Base-by-base conservation (phyloP, 805 yeast species). In the Candida succiphila region DNA sequence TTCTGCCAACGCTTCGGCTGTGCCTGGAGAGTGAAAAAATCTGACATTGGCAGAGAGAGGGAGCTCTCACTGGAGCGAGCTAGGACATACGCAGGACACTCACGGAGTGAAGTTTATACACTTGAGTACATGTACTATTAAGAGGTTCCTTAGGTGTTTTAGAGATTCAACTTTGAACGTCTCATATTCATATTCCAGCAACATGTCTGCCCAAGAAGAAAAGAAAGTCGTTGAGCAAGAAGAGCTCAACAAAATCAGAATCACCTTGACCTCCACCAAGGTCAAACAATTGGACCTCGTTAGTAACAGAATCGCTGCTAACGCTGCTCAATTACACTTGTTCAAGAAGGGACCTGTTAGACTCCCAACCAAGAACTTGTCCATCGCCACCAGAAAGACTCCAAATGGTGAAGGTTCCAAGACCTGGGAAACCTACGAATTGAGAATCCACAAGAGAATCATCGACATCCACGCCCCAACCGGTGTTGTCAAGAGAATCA, bases 391-490 rank as follows among this genome's bases (percentile, higher is more conserved):
- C 84, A 87, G 99, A 85, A 92, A 92, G 88, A 83, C 98, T 64
- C 99, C 99, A 63, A 94, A 94, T 71, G 99, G 99, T 92, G 96
- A 92, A 78, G 99, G 99, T 92, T 92, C 98, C 58, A 92, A 92
- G 89, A 92, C 99, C 60, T 92, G 96, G 96, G 99, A 92, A 67
- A 75, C 94, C 59, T 92, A 79, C 71, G 98, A 92, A 78, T 83
- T 92, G 95, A 89, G 96, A 83, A 87, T 92, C 78, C 98, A 92
- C 95, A 92, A 92, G 94, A 88, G 99, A 75, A 82, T 86, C 69
- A 86, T 92, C 62, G 96, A 88, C 75, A 78, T 92, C 68, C 89
- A 84, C 72, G 95, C 97, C 51, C 95, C 96, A 69, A 85, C 95
- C 61, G 71, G 75, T 48, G 67, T 78, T 52, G 95, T 89, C 69